Base-by-base conservation (phyloP, 345 rosid species). In the Geranium brycei region DNA sequence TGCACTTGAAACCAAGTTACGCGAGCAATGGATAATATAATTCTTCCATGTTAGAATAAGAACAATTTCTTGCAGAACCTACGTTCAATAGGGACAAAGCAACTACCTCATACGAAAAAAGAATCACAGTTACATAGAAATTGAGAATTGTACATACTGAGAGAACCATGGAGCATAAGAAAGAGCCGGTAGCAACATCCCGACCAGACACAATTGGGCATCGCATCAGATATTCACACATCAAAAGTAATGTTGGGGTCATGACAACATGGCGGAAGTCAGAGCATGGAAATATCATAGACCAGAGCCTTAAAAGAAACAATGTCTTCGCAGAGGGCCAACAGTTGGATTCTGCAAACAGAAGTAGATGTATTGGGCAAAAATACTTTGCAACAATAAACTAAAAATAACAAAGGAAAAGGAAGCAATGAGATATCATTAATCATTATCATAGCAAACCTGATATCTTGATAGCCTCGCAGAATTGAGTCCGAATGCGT, bases 211-310 rank as follows among this genome's bases (percentile, higher is more conserved):
- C 69, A 69, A 90, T 77, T 71, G 87, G 96, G 73, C 95, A 88
- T 3, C 95, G 95, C 92, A 83, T 85, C 73, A 93, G 83, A 83
- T 90, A 90, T 83, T 93, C 99, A 72, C 92, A 82, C 90, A 90
- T 90, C 80, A 88, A 76, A 68, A 88, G 62, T 70, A 85, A 69
- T 32, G 86, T 87, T 1, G 96, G 99, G 30, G 97, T 90, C 89
- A 85, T 90, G 73, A 93, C 99, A 62, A 68, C 89, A 69, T 90
- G 99, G 23, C 95, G 96, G 47, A 82, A 93, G 77, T 93, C 99
- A 0, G 99, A 93, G 78, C 97, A 83, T 4, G 97, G 97, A 70
- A 93, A 93, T 74, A 88, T 75, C 89, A 86, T 78, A 32, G 95
- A 90, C 99, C 99, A 90, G 65, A 93, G 76, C 81, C 87, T 81